phyloP scores from a whole-genome alignment of 2,329 filamentous ascomycete genomes.

The Colletotrichum nymphaeae region DNA sequence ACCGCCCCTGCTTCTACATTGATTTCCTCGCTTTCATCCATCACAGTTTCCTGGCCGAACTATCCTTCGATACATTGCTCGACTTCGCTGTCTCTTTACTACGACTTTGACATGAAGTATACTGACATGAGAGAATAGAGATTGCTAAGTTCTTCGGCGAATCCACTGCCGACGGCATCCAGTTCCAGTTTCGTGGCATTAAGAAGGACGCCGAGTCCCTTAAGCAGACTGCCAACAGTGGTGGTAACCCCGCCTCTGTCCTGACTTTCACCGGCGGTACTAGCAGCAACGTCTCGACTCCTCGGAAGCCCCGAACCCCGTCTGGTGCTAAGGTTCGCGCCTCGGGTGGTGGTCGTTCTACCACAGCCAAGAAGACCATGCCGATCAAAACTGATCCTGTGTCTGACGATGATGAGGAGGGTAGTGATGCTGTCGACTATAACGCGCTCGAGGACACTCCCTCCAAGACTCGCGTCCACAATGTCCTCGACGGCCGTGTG shows the following conservation, averaged over 20 bases:
- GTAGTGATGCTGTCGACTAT: constrained; percentile 43
- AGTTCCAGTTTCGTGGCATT: constrained; percentile 69
- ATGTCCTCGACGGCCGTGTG: constrained; percentile 28
- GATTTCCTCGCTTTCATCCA: neutral
- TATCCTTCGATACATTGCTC: neutral
- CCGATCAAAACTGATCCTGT: constrained; percentile 40
- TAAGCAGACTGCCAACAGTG: constrained; percentile 54
- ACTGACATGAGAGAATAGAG: constrained; percentile 49
- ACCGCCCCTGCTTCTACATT: neutral
- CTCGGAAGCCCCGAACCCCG: constrained; percentile 35
- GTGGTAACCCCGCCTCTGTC: constrained; percentile 57
- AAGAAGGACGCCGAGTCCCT: constrained; percentile 64
- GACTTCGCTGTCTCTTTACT: neutral
- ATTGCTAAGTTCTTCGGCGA: constrained; percentile 71
- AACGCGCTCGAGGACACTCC: constrained; percentile 50
- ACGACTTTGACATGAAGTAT: neutral
- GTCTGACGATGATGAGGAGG: constrained; percentile 42
- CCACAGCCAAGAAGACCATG: constrained; percentile 25
- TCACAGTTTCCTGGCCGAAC: neutral
- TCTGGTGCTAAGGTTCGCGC: constrained; percentile 32
- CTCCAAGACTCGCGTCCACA: constrained; percentile 44
- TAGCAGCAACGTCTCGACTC: constrained; percentile 43
- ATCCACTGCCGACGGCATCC: constrained; percentile 67
- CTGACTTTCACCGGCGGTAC: constrained; percentile 44
- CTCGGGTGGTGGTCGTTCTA: constrained; percentile 28